Base-by-base conservation (phyloP, 495 filamentous ascomycete species). In the Lasiosphaeria miniovina region DNA sequence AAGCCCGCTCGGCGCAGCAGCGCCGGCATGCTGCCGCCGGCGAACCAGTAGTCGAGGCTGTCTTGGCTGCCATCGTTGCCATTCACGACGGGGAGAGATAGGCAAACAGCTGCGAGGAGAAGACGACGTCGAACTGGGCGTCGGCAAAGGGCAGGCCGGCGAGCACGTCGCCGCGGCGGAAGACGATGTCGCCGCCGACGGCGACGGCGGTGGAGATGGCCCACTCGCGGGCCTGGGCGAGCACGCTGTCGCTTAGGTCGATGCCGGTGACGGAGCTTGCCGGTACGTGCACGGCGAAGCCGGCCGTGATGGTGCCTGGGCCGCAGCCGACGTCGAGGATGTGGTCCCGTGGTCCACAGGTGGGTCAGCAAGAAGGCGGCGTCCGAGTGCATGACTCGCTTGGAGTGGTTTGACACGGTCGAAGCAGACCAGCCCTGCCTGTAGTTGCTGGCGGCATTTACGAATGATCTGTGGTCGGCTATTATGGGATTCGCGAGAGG, bases 321-420 rank as follows among this genome's bases (percentile, higher is more conserved):
- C 83, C 82, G 65, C 83, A 86, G 49, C 83, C 83, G 35, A 86
- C 73, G 61, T 86, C 83, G 36, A 86, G 79, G 40, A 86, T 79
- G 14, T 74, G 69, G 67, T 78, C 74, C 74, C 46, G 70, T 51
- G 0, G 80, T 76, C 24, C 68, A 67, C 45, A 87, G 65, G 59
- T 79, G 72, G 2, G 74, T 76, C 2, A 84, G 65, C 7, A 88
- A 71, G 60, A 82, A 80, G 34, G 75, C 66, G 32, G 80, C 78
- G 31, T 78, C 81, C 64, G 80, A 81, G 50, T 68, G 49, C 14
- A 77, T 79, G 2, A 82, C 84, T 59, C 84, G 82, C 69, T 56
- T 57, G 14, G 61, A 64, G 54, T 75, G 74, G 17, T 63, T 68
- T 62, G 62, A 61, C 31, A 69, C 34, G 40, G 68, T 70, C 32